These are phyloP conservation scores for Begonia loranthoides DNA, from an alignment of 306 rosid species.

Conservation along the genomic window DNA sequence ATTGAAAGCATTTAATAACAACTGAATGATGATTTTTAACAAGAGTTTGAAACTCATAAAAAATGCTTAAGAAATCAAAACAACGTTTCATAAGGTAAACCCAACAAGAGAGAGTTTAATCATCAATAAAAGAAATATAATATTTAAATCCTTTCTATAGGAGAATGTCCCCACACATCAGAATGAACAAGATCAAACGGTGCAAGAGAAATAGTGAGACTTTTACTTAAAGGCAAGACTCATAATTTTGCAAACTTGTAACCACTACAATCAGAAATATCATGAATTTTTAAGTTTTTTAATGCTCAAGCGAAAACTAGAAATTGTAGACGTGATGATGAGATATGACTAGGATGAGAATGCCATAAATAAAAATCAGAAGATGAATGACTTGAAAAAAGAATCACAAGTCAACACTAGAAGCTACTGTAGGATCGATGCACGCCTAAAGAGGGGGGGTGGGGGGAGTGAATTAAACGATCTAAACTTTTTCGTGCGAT, in stretches of 20 bases:
- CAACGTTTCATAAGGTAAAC: not conserved
- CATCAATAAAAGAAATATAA: too few species aligned
- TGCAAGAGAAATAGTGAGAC: not conserved
- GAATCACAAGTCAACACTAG: not conserved
- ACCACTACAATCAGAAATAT: too few species aligned
- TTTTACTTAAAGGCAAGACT: not conserved
- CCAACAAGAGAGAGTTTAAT: not conserved
- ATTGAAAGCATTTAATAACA: too few species aligned
- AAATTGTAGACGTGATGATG: not conserved
- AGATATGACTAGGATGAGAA: not conserved
- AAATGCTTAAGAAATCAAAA: not conserved
- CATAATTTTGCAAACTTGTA: not conserved
- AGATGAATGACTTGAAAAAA: too few species aligned
- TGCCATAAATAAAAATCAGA: not conserved
- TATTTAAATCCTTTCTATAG: too few species aligned
- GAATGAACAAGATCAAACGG: not conserved
- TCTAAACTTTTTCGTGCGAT: too few species aligned
- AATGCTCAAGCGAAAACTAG: too few species aligned
- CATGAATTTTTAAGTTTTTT: too few species aligned
- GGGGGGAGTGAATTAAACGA: too few species aligned
- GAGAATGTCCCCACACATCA: too few species aligned
- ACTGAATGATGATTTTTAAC: not conserved
- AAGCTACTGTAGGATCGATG: too few species aligned
- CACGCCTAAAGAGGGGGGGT: too few species aligned
- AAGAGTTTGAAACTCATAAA: not conserved